Base-by-base conservation (phyloP, 75 land plant genomes). In the Cupressus sempervirens region DNA sequence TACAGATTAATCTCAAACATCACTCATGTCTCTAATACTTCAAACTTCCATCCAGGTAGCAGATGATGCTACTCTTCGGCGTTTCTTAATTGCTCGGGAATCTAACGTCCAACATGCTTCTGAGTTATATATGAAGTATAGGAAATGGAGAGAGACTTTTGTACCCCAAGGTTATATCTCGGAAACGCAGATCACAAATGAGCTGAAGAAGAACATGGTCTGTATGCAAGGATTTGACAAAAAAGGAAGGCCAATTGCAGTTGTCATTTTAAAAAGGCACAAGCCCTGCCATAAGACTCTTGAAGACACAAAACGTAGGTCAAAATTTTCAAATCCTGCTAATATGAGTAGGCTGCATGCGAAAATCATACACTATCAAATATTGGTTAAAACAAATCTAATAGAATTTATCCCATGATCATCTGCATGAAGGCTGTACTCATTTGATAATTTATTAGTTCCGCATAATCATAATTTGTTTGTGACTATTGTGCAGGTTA, bases 161-260 rank as follows among this genome's bases (percentile, higher is more conserved):
- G 80, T 87, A 40, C 89, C 89, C 13, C 76, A 83, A 74, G 89
- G 89, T 0, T 77, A 70, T 68, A 84, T 83, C 11, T 80, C 58
- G 50, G 89, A 84, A 38, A 82, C 75, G 18, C 53, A 65, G 34
- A 84, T 86, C 30, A 26, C 38, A 36, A 82, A 83, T 45, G 85
- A 88, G 81, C 85, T 88, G 35, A 46, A 62, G 54, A 86, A 73
- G 10, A 76, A 83, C 12, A 35, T 62, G 45, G 67, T 86, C 35
- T 83, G 30, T 50, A 29, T 88, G 54, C 89, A 88, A 65, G 89
- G 89, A 29, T 81, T 35, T 36, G 89, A 88, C 76, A 87, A 80
- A 41, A 68, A 58, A 56, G 89, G 89, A 23, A 79, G 85, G 34
- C 88, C 89, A 1, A n/a, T 86, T n/a, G 73, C 82, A 48, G 45